Percentiles rank a stretch among this genome's conserved stretches.
Conservation (phyloP, 139 green algal species). For the Desmodesmus armatus region DNA sequence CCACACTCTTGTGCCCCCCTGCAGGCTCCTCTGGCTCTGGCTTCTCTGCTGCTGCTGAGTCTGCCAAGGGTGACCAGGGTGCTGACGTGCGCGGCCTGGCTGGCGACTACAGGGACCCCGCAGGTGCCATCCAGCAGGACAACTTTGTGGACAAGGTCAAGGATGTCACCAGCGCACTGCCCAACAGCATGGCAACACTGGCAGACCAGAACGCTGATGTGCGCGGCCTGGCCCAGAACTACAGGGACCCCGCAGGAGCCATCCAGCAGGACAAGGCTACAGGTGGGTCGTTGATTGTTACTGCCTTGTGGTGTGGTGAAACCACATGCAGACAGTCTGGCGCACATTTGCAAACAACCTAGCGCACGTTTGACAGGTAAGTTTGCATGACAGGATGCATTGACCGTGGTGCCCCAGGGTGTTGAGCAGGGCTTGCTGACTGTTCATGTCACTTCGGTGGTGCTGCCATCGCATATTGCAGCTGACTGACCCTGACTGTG, state of each 20-base stretch:
- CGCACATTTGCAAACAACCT: no score
- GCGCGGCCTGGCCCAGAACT: not conserved
- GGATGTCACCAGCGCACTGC: not conserved
- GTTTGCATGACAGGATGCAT: no score
- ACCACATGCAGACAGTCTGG: not conserved
- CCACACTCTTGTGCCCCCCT: no score
- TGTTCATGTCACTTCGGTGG: not conserved
- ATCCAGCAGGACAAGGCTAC: slow-evolving; percentile 15
- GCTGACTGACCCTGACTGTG: no score
- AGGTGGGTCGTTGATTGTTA: not conserved
- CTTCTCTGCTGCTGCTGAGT: not conserved
- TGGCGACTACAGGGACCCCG: not conserved
- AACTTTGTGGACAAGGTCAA: not conserved
- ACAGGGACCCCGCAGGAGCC: slow-evolving; percentile 37
- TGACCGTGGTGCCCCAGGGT: no score
- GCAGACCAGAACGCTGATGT: slow-evolving; percentile 40
- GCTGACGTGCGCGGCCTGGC: not conserved
- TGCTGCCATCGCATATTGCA: not conserved
- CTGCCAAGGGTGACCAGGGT: not conserved
- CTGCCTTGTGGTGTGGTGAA: not conserved
- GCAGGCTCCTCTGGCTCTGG: no score
- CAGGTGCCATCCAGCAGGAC: slow-evolving; percentile 7
- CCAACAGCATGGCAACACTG: not conserved
- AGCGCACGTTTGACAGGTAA: no score
- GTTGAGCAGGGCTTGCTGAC: no score